Base-by-base conservation (phyloP, 148 eudicot genomes). In the Linanthus parryae region DNA sequence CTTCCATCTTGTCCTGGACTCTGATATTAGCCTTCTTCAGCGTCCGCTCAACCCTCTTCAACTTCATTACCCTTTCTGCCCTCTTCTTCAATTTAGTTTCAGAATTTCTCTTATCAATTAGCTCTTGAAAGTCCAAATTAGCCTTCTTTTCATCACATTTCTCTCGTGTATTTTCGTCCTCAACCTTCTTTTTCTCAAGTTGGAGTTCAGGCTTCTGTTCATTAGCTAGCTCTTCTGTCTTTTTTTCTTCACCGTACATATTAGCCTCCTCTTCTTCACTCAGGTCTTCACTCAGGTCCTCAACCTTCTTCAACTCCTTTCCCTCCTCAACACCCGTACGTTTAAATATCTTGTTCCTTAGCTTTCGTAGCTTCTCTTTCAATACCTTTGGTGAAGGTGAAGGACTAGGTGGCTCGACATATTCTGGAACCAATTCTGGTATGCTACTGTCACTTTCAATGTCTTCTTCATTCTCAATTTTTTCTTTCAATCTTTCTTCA, bases 41-140 rank as follows among this genome's bases (percentile, higher is more conserved):
- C n/a, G n/a, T n/a, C n/a, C n/a, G n/a, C n/a, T n/a, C n/a, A n/a
- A n/a, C n/a, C n/a, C n/a, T n/a, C n/a, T n/a, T n/a, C n/a, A n/a
- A 6, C 11, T 9, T 35, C 2, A 15, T 35, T 6, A 9, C 14
- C 13, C n/a, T n/a, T n/a, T n/a, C n/a, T n/a, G n/a, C n/a, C n/a
- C n/a, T n/a, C n/a, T n/a, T n/a, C n/a, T n/a, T n/a, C n/a, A 22
- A 17, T 66, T 76, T 83, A 60, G 80, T 88, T 58, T 75, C 80
- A 2, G 71, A 42, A 26, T 65, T 67, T 59, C 63, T 75, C 9
- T 67, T 74, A 28, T 54, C 70, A 17, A 22, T 40, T 18, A 16
- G 0, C 44, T 5, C 10, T 14, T n/a, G n/a, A n/a, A n/a, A n/a
- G n/a, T n/a, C n/a, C n/a, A n/a, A n/a, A n/a, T n/a, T n/a, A n/a